Evolutionary conservation across 2,329 filamentous ascomycete genomes (phyloP).

Genomic region (Monosporascus sp.): DNA sequence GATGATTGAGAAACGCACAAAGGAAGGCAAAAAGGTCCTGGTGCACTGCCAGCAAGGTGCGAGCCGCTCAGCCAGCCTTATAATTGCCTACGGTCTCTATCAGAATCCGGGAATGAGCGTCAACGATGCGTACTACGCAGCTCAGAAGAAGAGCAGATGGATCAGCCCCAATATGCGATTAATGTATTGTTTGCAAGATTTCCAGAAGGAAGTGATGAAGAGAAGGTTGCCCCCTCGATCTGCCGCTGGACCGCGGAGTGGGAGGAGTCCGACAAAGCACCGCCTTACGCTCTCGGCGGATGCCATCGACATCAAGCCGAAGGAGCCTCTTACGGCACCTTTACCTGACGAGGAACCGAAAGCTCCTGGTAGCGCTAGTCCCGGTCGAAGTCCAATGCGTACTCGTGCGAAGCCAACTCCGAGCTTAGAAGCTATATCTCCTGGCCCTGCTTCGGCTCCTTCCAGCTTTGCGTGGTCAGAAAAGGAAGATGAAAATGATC

Average conservation of each 20-base stretch:
- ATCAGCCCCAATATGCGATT: constrained; percentile 90
- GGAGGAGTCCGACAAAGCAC: constrained; percentile 55
- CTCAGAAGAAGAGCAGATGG: constrained; percentile 78
- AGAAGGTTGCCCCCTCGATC: constrained; percentile 41
- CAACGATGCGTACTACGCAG: constrained; percentile 77
- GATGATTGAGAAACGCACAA: constrained; percentile 66
- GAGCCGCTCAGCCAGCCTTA: constrained; percentile 77
- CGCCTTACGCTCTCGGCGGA: constrained; percentile 56
- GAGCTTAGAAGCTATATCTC: constrained; percentile 44
- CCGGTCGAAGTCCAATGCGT: constrained; percentile 40
- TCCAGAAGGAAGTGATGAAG: constrained; percentile 58
- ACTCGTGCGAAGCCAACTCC: constrained; percentile 50
- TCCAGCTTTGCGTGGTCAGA: constrained; percentile 57
- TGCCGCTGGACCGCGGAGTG: constrained; percentile 43
- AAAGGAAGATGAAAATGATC: constrained; percentile 39
- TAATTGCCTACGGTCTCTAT: constrained; percentile 81
- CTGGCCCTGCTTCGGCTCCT: constrained; percentile 63
- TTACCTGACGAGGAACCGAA: constrained; percentile 49
- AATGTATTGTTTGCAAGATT: constrained; percentile 84
- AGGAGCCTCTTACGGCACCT: constrained; percentile 57
- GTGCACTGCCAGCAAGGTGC: constrained; percentile 85
- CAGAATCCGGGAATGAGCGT: constrained; percentile 71
- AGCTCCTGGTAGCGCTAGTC: constrained; percentile 34
- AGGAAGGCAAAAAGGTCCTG: constrained; percentile 70
- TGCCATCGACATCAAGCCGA: constrained; percentile 45